Percentiles rank a stretch among this genome's conserved stretches.
These are phyloP conservation scores for Bauhinia variegata DNA, from an alignment of 306 rosid genomes.

Conservation along the genomic window DNA sequence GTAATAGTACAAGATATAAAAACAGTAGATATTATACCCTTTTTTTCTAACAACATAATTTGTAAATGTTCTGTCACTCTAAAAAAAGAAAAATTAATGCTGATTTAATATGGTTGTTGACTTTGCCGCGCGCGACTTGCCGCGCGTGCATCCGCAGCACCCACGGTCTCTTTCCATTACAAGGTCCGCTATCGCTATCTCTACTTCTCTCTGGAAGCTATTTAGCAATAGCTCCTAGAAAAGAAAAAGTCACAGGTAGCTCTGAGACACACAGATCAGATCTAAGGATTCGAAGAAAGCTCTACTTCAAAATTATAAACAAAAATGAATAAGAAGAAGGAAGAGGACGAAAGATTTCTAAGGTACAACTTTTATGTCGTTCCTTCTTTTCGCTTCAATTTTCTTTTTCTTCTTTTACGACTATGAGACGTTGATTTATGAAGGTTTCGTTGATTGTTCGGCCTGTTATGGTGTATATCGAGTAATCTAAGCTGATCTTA, in stretches of 20 bases:
- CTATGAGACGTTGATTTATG: neutral
- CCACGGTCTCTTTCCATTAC: neutral
- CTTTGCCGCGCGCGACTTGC: neutral
- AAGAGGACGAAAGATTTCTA: neutral
- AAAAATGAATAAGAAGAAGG: neutral
- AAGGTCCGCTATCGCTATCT: conserved; percentile 20
- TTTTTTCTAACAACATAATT: too few relatives aligned
- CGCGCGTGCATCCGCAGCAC: neutral
- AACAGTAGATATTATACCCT: too few relatives aligned
- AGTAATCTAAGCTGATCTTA: conserved; percentile 22
- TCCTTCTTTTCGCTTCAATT: neutral
- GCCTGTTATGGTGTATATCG: neutral
- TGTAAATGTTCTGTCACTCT: too few relatives aligned
- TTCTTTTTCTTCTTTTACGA: neutral
- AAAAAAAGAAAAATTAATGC: too few relatives aligned
- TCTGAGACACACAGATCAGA: neutral
- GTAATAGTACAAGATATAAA: too few relatives aligned
- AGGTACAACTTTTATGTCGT: neutral
- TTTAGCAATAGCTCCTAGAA: too few relatives aligned
- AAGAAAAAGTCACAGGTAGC: neutral
- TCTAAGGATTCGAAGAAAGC: too few relatives aligned
- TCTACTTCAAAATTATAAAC: neutral
- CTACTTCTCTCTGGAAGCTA: neutral
- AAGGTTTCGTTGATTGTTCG: neutral
- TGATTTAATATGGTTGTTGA: too few relatives aligned